Conservation (phyloP, 306 rosid genomes). For the Oemleria cerasiformis region DNA sequence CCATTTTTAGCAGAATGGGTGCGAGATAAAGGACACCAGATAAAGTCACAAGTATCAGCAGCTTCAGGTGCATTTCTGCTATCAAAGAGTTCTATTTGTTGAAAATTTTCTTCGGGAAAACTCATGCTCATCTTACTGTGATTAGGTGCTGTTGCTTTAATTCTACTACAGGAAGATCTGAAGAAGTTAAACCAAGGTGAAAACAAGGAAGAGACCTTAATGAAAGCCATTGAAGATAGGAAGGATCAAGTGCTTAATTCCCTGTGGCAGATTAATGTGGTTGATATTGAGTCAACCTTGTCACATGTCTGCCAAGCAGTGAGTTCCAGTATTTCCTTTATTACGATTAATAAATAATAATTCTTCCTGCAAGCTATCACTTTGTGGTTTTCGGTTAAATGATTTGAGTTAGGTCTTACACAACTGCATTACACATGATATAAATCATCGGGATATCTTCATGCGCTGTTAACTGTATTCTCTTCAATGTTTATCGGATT, state of each 20-base stretch:
- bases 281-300: conserved; percentile 86
- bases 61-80: conserved; percentile 69
- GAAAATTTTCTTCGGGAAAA: conserved; percentile 19
- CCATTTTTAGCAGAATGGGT: conserved; percentile 98
- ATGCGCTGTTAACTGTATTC: not conserved
- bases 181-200: conserved; percentile 64
- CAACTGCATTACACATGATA: not conserved
- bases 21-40: conserved; percentile 84
- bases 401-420: not conserved
- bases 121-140: conserved; percentile 22
- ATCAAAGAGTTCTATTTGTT: conserved; percentile 13
- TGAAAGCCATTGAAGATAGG: conserved; percentile 70
- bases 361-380: not conserved
- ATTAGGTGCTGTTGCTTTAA: conserved; percentile 87
- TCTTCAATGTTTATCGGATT: not conserved
- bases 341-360: conserved; percentile 12
- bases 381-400: not conserved
- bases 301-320: conserved; percentile 85
- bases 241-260: conserved; percentile 84
- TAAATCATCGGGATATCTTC: not conserved
- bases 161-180: conserved; percentile 88
- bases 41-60: conserved; percentile 93
- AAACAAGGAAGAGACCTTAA: conserved; percentile 61
- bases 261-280: conserved; percentile 87
- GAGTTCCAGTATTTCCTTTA: conserved; percentile 45